Evolutionary conservation across 1,284 basidiomycete genomes (phyloP), one percentile per base, ranked within the genome.

Genomic region (Tranzscheliella williamsii): DNA sequence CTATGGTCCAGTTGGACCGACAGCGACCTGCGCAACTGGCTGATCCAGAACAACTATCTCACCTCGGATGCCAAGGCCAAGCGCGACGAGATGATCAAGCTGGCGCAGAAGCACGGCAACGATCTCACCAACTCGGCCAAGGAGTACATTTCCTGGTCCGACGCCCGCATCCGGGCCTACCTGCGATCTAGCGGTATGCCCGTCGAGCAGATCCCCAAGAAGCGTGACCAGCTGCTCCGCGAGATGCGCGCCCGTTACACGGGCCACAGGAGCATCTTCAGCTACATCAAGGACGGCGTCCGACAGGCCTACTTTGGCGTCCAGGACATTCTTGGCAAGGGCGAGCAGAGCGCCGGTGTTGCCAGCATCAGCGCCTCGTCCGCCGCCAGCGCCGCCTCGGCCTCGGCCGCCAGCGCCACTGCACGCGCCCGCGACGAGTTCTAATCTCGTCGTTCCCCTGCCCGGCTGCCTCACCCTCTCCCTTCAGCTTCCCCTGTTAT

Each of bases 181-280:
- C 62, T 76, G 16, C 38, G 56, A 15, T 43, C 53, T 38, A 54
- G 48, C 24, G 75, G 73, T 29, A 52, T 76, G 35, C 42, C 42
- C n/a, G 27, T 64, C 5, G 58, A 66, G 31, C 26, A 65, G 32
- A 44, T 70, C 23, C 72, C 69, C 34, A 60, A 55, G 52, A 67
- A 67, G 53, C 57, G 75, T 20, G 54, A 72, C 27, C 50, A 71
- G 48, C 56, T 77, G 40, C 41, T 76, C 51, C 62, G 73, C 36
- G 63, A 70, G 56, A 70, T 73, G 58, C 57, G 75, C 12, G 73
- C 73, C 2, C 57, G 73, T 23, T 75, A 71, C 63, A 52, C 50
- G 18, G 67, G 70, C 17, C 60, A 72, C 44, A 46, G 52, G 26
- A 58, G 68, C 40, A 49, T 70, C 26, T 55, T 72, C 18, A 53